phyloP scores from a whole-genome alignment of 1,284 basidiomycete species.

The Boletus sp. region DNA sequence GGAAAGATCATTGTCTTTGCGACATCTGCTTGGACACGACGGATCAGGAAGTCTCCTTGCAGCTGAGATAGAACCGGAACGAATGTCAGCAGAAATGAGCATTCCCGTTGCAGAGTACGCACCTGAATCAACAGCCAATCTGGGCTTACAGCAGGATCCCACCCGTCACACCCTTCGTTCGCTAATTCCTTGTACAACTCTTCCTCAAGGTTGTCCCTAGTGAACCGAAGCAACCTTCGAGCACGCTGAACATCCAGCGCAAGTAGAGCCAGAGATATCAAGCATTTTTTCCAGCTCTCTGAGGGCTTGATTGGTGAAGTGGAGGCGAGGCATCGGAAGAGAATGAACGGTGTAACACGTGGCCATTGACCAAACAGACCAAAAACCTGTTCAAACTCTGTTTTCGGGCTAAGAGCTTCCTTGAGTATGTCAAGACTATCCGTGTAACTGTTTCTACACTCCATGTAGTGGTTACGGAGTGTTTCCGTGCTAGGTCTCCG shows the following conservation, averaged over 20 bases:
- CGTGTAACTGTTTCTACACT: background rate
- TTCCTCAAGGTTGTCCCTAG: background rate
- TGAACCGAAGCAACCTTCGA: background rate
- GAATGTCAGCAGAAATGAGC: background rate
- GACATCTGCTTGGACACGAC: background rate
- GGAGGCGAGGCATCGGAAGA: slow-evolving; percentile 9
- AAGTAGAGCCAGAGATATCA: background rate
- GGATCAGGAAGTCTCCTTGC: background rate
- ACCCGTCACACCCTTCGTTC: slow-evolving; percentile 3
- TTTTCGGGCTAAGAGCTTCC: background rate
- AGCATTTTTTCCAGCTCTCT: background rate
- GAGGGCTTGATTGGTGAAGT: background rate
- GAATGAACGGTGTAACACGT: background rate
- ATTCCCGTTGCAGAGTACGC: background rate
- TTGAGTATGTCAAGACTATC: background rate
- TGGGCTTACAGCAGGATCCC: background rate
- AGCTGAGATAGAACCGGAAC: background rate
- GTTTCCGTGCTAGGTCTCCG: background rate
- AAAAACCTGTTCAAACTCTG: background rate
- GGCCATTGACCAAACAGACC: slow-evolving; percentile 9
- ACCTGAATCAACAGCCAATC: background rate
- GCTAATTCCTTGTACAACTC: background rate
- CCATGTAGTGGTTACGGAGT: background rate
- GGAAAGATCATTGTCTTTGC: background rate
- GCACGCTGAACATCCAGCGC: slow-evolving; percentile 4